phyloP scores from a whole-genome alignment of 768 basidiomycete species.

The Lentinula guzmanii region DNA sequence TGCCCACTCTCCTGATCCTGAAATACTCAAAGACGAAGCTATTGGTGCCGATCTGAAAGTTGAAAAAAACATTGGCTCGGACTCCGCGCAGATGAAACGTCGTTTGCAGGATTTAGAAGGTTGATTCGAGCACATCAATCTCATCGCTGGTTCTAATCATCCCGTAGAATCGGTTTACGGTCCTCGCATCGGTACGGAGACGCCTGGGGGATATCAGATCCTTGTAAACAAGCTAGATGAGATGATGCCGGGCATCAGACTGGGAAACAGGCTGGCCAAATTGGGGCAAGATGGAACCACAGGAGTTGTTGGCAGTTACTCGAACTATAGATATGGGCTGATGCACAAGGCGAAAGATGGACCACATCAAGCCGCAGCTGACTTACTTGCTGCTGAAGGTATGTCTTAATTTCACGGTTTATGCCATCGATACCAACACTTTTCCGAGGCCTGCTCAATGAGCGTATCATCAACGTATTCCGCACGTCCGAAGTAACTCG shows the following conservation, averaged over 20 bases:
- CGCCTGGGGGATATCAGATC: slow-evolving; percentile 27
- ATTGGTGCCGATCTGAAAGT: not conserved
- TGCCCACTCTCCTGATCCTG: not conserved
- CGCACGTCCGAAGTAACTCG: slow-evolving; percentile 36
- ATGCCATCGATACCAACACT: not conserved
- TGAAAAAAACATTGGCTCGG: not conserved
- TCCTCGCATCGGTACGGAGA: slow-evolving; percentile 33
- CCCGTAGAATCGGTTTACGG: slow-evolving; percentile 37
- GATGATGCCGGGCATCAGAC: slow-evolving; percentile 42
- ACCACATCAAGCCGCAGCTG: slow-evolving; percentile 38
- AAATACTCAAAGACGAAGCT: not conserved
- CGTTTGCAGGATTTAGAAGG: slow-evolving; percentile 4
- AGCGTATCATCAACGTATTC: slow-evolving; percentile 37
- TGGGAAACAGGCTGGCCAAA: slow-evolving; percentile 32
- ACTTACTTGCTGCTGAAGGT: slow-evolving; percentile 20
- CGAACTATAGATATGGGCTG: not conserved
- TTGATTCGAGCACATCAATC: not conserved
- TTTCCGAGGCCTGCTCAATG: slow-evolving; percentile 41
- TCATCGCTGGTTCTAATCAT: slow-evolving; percentile 1
- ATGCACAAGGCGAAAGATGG: not conserved
- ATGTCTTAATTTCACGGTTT: slow-evolving; percentile 17
- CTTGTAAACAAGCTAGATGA: slow-evolving; percentile 33
- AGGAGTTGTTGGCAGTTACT: not conserved
- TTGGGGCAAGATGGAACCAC: slow-evolving; percentile 10
- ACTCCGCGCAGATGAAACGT: not conserved